These are phyloP conservation scores for Leishmania arabica DNA, from an alignment of 208 protist genomes.

Conservation along the genomic window DNA sequence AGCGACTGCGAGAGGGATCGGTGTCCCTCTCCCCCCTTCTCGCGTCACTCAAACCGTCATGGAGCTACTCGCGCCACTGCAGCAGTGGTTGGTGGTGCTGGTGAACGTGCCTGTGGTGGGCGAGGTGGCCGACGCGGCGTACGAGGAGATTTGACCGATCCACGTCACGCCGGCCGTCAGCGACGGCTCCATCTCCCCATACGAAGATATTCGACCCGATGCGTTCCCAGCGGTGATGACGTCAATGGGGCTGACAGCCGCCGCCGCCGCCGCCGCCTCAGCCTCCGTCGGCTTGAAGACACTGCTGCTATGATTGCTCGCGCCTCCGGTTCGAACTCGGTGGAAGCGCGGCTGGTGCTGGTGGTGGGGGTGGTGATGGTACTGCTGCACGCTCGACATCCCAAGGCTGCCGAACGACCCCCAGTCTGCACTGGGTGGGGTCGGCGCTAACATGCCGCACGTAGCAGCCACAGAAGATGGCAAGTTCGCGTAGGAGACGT, in stretches of 20 bases:
- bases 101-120: slow-evolving; percentile 11
- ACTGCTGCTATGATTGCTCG: slow-evolving; percentile 1
- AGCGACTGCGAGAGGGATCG: slow-evolving; percentile 14
- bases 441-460: neutral
- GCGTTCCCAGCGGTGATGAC: slow-evolving; percentile 6
- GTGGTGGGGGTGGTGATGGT: neutral
- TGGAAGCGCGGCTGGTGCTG: neutral
- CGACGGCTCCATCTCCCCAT: slow-evolving; percentile 18
- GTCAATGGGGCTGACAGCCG: slow-evolving; percentile 3
- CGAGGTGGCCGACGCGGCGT: slow-evolving; percentile 10
- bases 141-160: slow-evolving; percentile 16
- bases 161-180: slow-evolving; percentile 27
- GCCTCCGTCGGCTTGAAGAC: neutral
- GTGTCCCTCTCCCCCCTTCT: neutral
- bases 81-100: slow-evolving; percentile 11
- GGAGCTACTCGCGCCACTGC: slow-evolving; percentile 17
- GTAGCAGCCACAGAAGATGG: neutral
- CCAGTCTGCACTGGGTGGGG: neutral
- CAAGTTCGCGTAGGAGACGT: neutral
- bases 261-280: neutral
- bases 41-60: neutral
- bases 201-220: slow-evolving; percentile 8
- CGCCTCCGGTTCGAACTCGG: neutral
- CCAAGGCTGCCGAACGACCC: neutral
- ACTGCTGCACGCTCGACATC: neutral